Conservation (phyloP, 179 eudicot species). For the Amaranthus tricolor region DNA sequence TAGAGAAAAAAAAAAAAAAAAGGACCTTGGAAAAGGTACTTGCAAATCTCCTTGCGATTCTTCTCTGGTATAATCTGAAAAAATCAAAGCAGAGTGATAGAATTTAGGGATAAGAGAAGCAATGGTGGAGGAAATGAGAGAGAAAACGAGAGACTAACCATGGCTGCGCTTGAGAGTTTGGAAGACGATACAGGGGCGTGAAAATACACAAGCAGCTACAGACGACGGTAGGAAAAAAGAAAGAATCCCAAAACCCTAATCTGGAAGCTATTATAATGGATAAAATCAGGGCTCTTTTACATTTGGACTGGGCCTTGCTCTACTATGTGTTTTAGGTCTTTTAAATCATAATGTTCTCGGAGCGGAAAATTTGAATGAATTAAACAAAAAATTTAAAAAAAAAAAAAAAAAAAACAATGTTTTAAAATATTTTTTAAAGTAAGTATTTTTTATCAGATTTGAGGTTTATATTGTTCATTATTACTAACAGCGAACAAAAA, state of each 20-base stretch:
- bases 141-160: background rate
- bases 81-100: background rate
- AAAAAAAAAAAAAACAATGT: no score
- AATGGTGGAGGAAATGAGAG: background rate
- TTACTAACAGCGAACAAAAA: no score
- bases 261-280: background rate
- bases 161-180: constrained; percentile 12
- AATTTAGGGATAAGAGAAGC: background rate
- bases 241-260: background rate
- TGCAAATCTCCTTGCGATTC: constrained; percentile 85
- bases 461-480: no score
- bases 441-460: no score
- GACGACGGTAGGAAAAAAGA: background rate
- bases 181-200: background rate
- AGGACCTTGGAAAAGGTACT: constrained; percentile 87
- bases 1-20: background rate
- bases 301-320: background rate
- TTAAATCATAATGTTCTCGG: no score
- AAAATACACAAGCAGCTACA: background rate
- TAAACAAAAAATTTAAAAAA: no score
- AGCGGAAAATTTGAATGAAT: no score
- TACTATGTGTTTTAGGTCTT: no score
- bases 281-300: background rate
- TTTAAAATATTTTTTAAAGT: no score
- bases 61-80: constrained; percentile 82